A percentile compares a stretch with the other conserved stretches of the same genome.
These are phyloP conservation scores for Lasiodiplodia gonubiensis DNA, from an alignment of 2,329 filamentous ascomycete genomes.

Conservation along the genomic window DNA sequence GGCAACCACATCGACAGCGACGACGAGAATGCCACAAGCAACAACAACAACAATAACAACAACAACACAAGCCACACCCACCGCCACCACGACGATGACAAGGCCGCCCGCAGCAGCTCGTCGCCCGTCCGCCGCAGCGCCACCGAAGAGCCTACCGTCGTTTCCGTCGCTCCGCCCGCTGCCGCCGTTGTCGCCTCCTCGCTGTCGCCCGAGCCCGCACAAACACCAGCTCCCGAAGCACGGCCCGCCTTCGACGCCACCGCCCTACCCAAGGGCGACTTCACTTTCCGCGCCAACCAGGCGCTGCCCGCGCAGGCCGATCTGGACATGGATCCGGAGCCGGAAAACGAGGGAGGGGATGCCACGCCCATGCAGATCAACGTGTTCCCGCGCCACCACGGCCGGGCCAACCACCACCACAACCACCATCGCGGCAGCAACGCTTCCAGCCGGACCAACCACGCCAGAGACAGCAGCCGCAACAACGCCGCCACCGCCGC, in stretches of 20 bases:
- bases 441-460: slow-evolving; percentile 31
- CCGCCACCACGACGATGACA: slow-evolving; percentile 56
- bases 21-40: slow-evolving; percentile 67
- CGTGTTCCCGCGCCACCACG: slow-evolving; percentile 36
- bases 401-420: slow-evolving; percentile 58
- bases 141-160: slow-evolving; percentile 14
- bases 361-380: slow-evolving; percentile 31
- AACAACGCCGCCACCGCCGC: neutral
- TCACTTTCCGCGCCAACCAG: slow-evolving; percentile 72
- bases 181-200: neutral
- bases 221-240: slow-evolving; percentile 1
- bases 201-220: slow-evolving; percentile 25
- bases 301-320: slow-evolving; percentile 59
- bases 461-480: slow-evolving; percentile 22
- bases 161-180: neutral
- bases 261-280: slow-evolving; percentile 50
- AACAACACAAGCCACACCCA: slow-evolving; percentile 58
- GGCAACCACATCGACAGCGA: slow-evolving; percentile 52
- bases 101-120: slow-evolving; percentile 57
- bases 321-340: slow-evolving; percentile 59
- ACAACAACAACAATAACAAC: slow-evolving; percentile 46
- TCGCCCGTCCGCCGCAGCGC: slow-evolving; percentile 63
- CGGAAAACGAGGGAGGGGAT: slow-evolving; percentile 62
- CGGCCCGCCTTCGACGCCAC: slow-evolving; percentile 32
- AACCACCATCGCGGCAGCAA: slow-evolving; percentile 40